Base-by-base conservation (phyloP, 2,329 filamentous ascomycete species). In the Akanthomyces lecanii region DNA sequence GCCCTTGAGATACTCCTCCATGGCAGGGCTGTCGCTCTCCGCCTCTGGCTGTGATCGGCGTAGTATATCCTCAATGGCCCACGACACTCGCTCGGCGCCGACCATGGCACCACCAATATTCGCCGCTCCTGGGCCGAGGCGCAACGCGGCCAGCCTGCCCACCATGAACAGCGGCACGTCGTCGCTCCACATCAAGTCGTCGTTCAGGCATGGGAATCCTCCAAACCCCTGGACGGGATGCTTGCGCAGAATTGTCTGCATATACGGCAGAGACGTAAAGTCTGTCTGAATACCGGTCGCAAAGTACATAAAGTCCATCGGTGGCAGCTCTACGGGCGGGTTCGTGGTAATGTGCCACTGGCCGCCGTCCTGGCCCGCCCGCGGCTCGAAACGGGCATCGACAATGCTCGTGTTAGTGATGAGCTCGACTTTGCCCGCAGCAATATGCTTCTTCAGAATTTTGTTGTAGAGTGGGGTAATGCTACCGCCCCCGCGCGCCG, bases 171-270 rank as follows among this genome's bases (percentile, higher is more conserved):
- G 74, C 1, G 90, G 90, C 0, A 94, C 83, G n/a, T 85, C 85
- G 0, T 87, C 79, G 44, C 80, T 80, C 90, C 90, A 94, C 81
- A 88, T 89, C 65, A 94, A 77, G 68, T 94, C 89, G 48, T 93
- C 85, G 2, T 83, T 93, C 58, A 94, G 73, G 66, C 88, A 90
- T 0, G 91, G 90, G 23, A 92, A 76, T 0, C 90, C 90, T 4
- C 85, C 85, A 28, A 85, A 80, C 0, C 78, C 81, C 18, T 85
- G 74, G 40, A 94, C 81, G 0, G 89, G 89, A 65, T 88, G 79
- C 21, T 85, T 80, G 3, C 76, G 66, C 10, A 83, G 74, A 70
- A 94, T 83, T 0, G 77, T 82, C 62, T 84, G 75, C 14, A 94
- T 75, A 62, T 86, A 86, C 0, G 87, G 82, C 25, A 92, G 77